phyloP scores from a whole-genome alignment of 1,284 basidiomycete genomes.

The Coniferiporia sulphurascens region DNA sequence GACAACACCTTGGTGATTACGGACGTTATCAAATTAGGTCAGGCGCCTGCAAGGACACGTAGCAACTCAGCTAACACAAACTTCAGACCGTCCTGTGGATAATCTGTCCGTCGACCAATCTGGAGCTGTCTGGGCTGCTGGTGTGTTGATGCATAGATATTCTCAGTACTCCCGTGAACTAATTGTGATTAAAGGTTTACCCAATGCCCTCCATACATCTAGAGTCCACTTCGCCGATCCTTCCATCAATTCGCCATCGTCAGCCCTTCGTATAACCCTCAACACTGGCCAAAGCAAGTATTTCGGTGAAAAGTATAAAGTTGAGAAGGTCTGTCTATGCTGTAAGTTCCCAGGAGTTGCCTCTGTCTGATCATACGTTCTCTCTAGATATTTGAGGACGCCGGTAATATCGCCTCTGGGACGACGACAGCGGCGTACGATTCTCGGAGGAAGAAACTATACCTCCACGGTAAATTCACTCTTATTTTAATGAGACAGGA shows the following conservation, averaged over 20 bases:
- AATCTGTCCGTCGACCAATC: slow-evolving; percentile 53
- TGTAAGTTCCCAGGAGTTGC: background rate
- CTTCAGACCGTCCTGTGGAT: slow-evolving; percentile 44
- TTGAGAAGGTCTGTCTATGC: slow-evolving; percentile 46
- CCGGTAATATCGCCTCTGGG: slow-evolving; percentile 49
- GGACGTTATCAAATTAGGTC: slow-evolving; percentile 44
- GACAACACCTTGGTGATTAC: slow-evolving; percentile 49
- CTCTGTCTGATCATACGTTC: slow-evolving; percentile 9
- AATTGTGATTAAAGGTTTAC: slow-evolving; percentile 27
- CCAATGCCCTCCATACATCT: slow-evolving; percentile 25
- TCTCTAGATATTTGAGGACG: slow-evolving; percentile 58
- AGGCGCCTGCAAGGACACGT: background rate
- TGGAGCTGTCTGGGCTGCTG: slow-evolving; percentile 54
- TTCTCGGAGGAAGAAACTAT: slow-evolving; percentile 42
- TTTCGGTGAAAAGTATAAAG: slow-evolving; percentile 58
- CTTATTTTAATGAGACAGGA: slow-evolving; percentile 1
- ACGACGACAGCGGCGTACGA: slow-evolving; percentile 52
- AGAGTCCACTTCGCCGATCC: slow-evolving; percentile 38
- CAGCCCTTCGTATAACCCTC: slow-evolving; percentile 47
- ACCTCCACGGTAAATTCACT: slow-evolving; percentile 45
- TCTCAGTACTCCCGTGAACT: slow-evolving; percentile 1
- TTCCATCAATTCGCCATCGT: slow-evolving; percentile 36
- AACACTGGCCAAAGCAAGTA: slow-evolving; percentile 48
- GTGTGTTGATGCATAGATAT: slow-evolving; percentile 28
- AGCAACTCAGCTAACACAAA: background rate